A percentile compares a stretch with the other conserved stretches of the same genome.
Evolutionary conservation across 495 filamentous ascomycete species (phyloP).

Genomic region (Pseudomonodictys pantanalensis): DNA sequence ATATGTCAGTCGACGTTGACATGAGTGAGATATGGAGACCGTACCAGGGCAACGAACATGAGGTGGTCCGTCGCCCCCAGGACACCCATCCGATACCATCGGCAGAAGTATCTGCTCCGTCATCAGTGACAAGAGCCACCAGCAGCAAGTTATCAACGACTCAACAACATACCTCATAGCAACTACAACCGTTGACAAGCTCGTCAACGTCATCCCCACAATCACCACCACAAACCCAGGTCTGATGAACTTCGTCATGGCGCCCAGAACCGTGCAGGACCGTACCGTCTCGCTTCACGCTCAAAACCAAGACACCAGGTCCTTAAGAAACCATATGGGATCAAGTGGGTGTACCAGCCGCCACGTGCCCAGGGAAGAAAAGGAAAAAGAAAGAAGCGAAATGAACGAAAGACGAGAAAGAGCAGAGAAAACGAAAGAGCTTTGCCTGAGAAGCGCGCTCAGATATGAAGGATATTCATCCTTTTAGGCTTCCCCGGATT

Average conservation of each 20-base stretch:
- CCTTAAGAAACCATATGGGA: not conserved
- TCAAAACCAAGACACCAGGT: not conserved
- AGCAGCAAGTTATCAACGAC: not conserved
- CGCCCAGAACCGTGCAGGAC: no score
- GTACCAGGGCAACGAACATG: slow-evolving; percentile 23
- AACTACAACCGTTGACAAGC: slow-evolving; percentile 29
- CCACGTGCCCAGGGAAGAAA: slow-evolving; percentile 3
- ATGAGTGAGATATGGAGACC: not conserved
- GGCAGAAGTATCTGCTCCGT: slow-evolving; percentile 24
- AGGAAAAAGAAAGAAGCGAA: not conserved
- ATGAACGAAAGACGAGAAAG: not conserved
- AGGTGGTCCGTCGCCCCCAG: slow-evolving; percentile 26
- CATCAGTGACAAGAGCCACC: not conserved
- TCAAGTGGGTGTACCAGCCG: not conserved
- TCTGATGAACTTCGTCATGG: slow-evolving; percentile 14
- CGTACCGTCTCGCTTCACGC: no score
- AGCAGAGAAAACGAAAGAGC: slow-evolving; percentile 1
- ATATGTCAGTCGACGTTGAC: not conserved
- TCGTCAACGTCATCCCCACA: slow-evolving; percentile 24
- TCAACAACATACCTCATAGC: slow-evolving; percentile 17
- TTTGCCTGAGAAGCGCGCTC: not conserved
- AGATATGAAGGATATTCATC: slow-evolving; percentile 23
- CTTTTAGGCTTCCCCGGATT: slow-evolving; percentile 33
- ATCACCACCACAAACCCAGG: slow-evolving; percentile 25
- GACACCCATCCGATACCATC: slow-evolving; percentile 26